Evolutionary conservation across 495 filamentous ascomycete species (phyloP).

Genomic region (Hypoxylon trugodes): DNA sequence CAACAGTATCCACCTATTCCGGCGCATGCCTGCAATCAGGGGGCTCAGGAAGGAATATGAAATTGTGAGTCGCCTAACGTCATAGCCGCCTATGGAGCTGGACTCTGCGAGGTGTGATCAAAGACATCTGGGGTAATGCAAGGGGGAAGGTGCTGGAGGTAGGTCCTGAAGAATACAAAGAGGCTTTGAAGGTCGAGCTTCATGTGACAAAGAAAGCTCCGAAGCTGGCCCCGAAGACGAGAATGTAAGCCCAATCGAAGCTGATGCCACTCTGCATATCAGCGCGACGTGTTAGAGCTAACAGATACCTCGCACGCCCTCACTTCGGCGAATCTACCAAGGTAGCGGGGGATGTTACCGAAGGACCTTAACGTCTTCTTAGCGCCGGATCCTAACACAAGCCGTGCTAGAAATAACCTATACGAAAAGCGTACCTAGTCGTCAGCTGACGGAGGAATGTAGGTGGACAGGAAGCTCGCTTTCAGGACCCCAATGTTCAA

Average conservation of each 20-base stretch:
- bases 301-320: neutral
- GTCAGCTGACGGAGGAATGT: slow-evolving; percentile 14
- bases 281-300: neutral
- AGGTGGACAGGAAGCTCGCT: neutral
- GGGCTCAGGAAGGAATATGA: neutral
- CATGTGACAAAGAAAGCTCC: neutral
- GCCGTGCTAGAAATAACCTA: neutral
- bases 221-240: neutral
- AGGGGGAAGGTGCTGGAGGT: no score
- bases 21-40: neutral
- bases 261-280: neutral
- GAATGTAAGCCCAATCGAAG: neutral
- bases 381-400: neutral
- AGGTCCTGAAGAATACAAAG: slow-evolving; percentile 11
- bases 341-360: no score
- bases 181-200: neutral
- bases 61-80: neutral
- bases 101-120: slow-evolving; percentile 1
- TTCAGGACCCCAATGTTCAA: neutral
- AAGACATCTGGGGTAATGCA: slow-evolving; percentile 24
- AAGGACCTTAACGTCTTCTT: neutral
- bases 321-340: neutral
- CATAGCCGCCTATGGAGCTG: slow-evolving; percentile 1
- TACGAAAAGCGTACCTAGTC: neutral
- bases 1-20: neutral